Evolutionary conservation across 345 rosid species (phyloP), one percentile per base, ranked within the genome.

Genomic region (Ceriops decandra): DNA sequence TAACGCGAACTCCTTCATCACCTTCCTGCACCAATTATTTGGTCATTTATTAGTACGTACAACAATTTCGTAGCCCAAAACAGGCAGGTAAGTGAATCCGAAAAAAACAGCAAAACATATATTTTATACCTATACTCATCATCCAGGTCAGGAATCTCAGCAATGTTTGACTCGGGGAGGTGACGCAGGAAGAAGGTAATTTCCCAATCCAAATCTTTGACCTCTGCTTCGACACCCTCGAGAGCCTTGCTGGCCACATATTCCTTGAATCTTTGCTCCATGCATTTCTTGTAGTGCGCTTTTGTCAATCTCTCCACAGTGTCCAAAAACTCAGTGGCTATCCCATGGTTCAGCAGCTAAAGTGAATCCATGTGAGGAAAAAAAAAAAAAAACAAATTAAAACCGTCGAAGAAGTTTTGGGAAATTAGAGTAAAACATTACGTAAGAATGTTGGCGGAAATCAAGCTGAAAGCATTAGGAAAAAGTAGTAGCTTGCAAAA

Each of bases 201-300:
- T 64, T 93, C 98, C 98, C 98, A 93, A 63, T 93, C 98, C 83
- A 91, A 65, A 66, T 90, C 92, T 32, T 76, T 80, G 74, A 91
- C 83, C 85, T 91, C 97, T 1, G 84, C 54, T 31, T 73, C 71
- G 53, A 83, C 81, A 59, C 80, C 88, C n/a, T 86, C 96, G 5
- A 93, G 84, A 2, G 85, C 93, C 60, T 77, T 86, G 75, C 81
- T 80, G 22, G 85, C 84, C 13, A 91, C 87, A 72, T 86, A 35
- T 59, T 93, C 98, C 62, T 83, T 82, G 72, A 93, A 93, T 72
- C 95, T 86, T 42, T 86, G 87, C 80, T 91, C 95, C 98, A 89
- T 86, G 33, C 95, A 79, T 68, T 86, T 93, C 81, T 74, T 83
- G 88, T 91, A 90, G 67, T 91, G 98, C 20, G 74, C 90, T 61